A percentile compares a stretch with the other conserved stretches of the same genome.
Evolutionary conservation across 2,329 filamentous ascomycete species (phyloP).

Genomic region (Colletotrichum cordylinicola): DNA sequence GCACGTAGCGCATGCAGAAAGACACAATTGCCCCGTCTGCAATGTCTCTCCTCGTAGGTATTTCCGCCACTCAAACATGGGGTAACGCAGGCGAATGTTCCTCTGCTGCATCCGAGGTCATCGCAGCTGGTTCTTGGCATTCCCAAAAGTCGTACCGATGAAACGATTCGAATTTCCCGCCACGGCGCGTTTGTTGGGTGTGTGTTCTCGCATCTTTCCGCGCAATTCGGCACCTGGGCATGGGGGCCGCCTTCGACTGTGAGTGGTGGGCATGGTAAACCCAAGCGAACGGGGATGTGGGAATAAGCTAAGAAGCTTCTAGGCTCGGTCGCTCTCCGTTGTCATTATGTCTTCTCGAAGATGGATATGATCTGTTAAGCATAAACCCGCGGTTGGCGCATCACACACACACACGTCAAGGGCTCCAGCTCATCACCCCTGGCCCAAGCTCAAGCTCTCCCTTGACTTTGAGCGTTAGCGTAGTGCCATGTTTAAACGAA

Average conservation of each 20-base stretch:
- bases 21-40: neutral
- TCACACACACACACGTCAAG: neutral
- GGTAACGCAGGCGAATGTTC: neutral
- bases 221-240: neutral
- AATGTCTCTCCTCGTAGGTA: neutral
- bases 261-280: neutral
- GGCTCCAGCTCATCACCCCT: neutral
- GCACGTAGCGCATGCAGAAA: neutral
- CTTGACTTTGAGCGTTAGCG: neutral
- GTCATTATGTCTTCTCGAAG: neutral
- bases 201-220: neutral
- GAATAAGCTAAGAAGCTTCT: neutral
- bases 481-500: neutral
- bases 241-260: neutral
- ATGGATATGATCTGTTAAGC: conserved; percentile 19
- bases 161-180: conserved; percentile 14
- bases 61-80: conserved; percentile 10
- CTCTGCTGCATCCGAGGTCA: neutral
- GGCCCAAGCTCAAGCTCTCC: neutral
- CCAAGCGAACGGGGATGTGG: neutral
- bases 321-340: conserved; percentile 12
- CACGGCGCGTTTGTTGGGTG: neutral
- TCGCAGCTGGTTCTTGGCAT: neutral
- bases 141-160: neutral
- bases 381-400: neutral